Base-by-base conservation (phyloP, 2,329 filamentous ascomycete species). In the Phoma herbarum region DNA sequence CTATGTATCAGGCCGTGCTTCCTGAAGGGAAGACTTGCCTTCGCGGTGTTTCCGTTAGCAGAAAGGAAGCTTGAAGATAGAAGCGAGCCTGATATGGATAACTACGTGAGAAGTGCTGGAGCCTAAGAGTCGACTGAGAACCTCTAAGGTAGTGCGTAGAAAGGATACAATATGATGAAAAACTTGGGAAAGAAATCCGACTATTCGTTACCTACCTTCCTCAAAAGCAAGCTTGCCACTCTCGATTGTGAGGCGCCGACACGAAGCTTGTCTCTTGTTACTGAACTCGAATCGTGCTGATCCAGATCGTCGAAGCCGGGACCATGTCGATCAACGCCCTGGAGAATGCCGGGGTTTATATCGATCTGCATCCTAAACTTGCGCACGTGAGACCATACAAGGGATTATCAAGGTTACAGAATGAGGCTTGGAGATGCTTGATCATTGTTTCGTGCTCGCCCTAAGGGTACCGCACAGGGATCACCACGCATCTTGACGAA, bases 361-460 rank as follows among this genome's bases (percentile, higher is more conserved):
- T 31, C 28, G 52, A 49, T 49, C 45, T 12, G 45, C 52, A 14
- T 33, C 25, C 9, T 16, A 14, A 39, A 8, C 5, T 8, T 42
- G 2, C 8, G 16, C 23, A 14, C 26, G 28, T 42, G 25, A 20
- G 16, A 25, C 23, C 12, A 43, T 16, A 41, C 37, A 41, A 41
- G 37, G 23, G 20, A 41, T 45, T 2, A 20, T 14, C 18, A 33
- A 41, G 23, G 33, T 41, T 16, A 14, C 37, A 10, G 18, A 41
- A 26, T 41, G 47, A 50, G 23, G 37, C 49, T 52, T 52, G 39
- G 39, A 44, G 39, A 43, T 33, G 49, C 49, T 52, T 44, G 39
- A 44, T 35, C 49, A 25, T 12, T 28, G 5, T 4, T 22, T 39
- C 33, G 23, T 43, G 41, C 41, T 26, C 37, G 37, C 37, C 37